A percentile compares a stretch with the other conserved stretches of the same genome.
Evolutionary conservation across 1,284 basidiomycete species (phyloP).

Genomic region (Mycosarcoma maydis): DNA sequence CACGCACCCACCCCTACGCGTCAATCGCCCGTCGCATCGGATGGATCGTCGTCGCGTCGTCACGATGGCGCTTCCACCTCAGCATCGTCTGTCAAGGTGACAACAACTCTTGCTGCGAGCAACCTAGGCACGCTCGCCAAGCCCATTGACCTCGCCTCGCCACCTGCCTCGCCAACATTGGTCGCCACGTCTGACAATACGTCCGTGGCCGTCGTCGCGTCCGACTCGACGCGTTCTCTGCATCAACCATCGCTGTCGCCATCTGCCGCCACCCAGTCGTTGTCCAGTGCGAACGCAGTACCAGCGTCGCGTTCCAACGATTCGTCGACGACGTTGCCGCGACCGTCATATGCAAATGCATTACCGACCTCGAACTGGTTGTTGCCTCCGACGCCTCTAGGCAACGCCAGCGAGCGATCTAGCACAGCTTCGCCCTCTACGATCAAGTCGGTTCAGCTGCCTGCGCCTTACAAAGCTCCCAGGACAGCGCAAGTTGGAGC

Average conservation of each 20-base stretch:
- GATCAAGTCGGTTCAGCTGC: conserved; percentile 20
- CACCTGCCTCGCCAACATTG: conserved; percentile 25
- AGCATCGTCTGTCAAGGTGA: conserved; percentile 30
- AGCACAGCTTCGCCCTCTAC: conserved; percentile 5
- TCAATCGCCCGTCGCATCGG: conserved; percentile 14
- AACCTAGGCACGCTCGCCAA: conserved; percentile 32
- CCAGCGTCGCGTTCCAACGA: background rate
- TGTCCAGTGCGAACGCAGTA: background rate
- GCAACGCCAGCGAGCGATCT: conserved; percentile 16
- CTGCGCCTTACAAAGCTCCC: conserved; percentile 43
- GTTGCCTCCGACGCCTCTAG: conserved; percentile 37
- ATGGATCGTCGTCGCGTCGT: conserved; percentile 40
- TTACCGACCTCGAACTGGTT: conserved; percentile 19
- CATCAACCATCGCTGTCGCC: conserved; percentile 17
- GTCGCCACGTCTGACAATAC: conserved; percentile 1
- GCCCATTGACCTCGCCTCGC: conserved; percentile 47
- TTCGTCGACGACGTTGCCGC: conserved; percentile 10
- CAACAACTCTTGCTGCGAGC: background rate
- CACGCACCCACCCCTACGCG: conserved; percentile 29
- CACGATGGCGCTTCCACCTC: conserved; percentile 33
- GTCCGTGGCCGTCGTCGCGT: conserved; percentile 20
- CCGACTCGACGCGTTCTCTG: conserved; percentile 21
- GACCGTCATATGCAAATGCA: conserved; percentile 15
- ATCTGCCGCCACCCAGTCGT: background rate
- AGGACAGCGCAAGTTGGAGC: conserved; percentile 18